Percentiles rank a stretch among this genome's conserved stretches.
These are phyloP conservation scores for Hypoxylon lenormandii DNA, from an alignment of 495 filamentous ascomycete species.

Conservation along the genomic window DNA sequence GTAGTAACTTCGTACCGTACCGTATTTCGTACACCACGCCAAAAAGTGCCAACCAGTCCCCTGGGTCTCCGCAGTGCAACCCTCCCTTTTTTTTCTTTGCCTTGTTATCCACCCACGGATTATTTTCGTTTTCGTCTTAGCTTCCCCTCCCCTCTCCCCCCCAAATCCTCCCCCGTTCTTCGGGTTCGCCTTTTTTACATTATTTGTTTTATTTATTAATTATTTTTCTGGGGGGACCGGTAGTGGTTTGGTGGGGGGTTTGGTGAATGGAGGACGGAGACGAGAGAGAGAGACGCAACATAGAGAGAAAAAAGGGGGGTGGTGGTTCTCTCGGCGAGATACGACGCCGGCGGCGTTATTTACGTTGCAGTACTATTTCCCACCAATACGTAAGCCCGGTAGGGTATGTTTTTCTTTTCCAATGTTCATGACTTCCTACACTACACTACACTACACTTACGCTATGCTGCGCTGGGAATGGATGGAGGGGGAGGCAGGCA, in stretches of 20 bases:
- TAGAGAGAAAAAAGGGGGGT: not conserved
- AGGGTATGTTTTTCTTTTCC: slow-evolving; percentile 2
- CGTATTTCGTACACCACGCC: no score
- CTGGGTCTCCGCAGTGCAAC: slow-evolving; percentile 45
- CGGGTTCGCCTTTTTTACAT: not conserved
- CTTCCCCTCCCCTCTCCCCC: not conserved
- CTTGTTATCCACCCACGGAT: slow-evolving; percentile 1
- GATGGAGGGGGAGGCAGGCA: not conserved
- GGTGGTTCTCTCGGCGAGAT: slow-evolving; percentile 29
- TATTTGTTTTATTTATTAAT: slow-evolving; percentile 8
- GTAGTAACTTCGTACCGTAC: no score
- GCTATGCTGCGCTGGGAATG: slow-evolving; percentile 12
- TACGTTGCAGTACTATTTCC: slow-evolving; percentile 3
- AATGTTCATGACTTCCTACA: no score
- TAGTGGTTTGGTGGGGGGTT: slow-evolving; percentile 30
- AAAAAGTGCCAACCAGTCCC: slow-evolving; percentile 31
- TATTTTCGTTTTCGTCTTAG: slow-evolving; percentile 14
- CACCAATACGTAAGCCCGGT: slow-evolving; percentile 29
- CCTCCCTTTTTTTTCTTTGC: slow-evolving; percentile 7
- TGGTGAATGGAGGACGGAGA: not conserved
- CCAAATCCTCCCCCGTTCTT: no score
- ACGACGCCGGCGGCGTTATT: slow-evolving; percentile 16
- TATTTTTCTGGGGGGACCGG: slow-evolving; percentile 28
- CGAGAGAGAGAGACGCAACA: not conserved
- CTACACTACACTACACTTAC: no score